Base-by-base conservation (phyloP, 768 basidiomycete species). In the Russula brevipes region DNA sequence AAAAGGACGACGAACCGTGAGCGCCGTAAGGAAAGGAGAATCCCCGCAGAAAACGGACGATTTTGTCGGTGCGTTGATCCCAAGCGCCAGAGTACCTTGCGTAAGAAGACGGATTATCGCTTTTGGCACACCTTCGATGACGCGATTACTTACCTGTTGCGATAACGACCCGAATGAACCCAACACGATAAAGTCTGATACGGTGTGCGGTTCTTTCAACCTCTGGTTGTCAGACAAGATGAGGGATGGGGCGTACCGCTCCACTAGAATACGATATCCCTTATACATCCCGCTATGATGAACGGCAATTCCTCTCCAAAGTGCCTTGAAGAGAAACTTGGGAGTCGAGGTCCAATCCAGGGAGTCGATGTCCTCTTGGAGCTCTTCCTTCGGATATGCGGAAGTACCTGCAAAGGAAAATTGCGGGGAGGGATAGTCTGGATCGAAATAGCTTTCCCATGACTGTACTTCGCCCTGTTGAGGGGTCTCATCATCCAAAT, bases 211-310 rank as follows among this genome's bases (percentile, higher is more conserved):
- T 16, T 16, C 4, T 2, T 5, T n/a, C 49, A 49, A 14, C 10
- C 16, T 53, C 55, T 42, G 4, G 17, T 39, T 14, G 41, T 11
- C 51, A 45, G 11, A 38, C 19, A 31, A 50, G 16, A 45, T 55
- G 1, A 17, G 49, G 11, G 1, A 14, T 49, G 9, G 46, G 24
- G 45, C 70, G 51, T 63, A 82, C 83, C 81, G 81, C 76, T 87
- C 85, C 0, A 87, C 76, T 0, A 85, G 65, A 50, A 77, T 76
- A 46, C 86, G 73, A 69, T 88, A 89, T 1, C 72, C 72, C 69
- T 81, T 85, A 64, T 82, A 81, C 85, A 89, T 85, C 24, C 87
- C 87, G 9, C 83, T 68, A 70, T 89, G 88, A 67, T 89, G 87
- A 11, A 89, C 80, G 0, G 81, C 87, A 35, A 89, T 80, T 36